These are phyloP conservation scores for Penicillium desertorum DNA, from an alignment of 495 filamentous ascomycete species.

Conservation along the genomic window DNA sequence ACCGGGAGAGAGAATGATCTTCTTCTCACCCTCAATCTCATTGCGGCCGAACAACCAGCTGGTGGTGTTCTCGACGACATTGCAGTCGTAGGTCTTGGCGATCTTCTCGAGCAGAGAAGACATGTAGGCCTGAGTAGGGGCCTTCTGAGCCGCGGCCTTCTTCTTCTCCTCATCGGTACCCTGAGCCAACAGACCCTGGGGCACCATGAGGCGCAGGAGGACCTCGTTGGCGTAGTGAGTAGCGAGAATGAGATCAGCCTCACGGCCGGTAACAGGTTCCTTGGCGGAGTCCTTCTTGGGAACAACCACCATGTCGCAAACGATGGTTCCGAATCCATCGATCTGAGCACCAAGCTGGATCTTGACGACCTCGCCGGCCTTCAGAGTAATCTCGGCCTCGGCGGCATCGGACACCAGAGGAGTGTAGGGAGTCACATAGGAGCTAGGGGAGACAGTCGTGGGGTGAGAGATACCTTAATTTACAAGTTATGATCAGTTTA, in stretches of 20 bases:
- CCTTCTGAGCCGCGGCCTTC: slow-evolving; percentile 79
- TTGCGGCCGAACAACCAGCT: slow-evolving; percentile 94
- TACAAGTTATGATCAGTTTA: slow-evolving; percentile 22
- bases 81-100: slow-evolving; percentile 85
- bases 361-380: slow-evolving; percentile 84
- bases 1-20: slow-evolving; percentile 88
- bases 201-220: slow-evolving; percentile 84
- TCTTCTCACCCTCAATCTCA: slow-evolving; percentile 97
- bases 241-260: slow-evolving; percentile 85
- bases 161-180: slow-evolving; percentile 92
- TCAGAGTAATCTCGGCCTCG: slow-evolving; percentile 75
- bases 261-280: slow-evolving; percentile 64
- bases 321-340: slow-evolving; percentile 93
- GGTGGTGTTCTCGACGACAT: slow-evolving; percentile 93
- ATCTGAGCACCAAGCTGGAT: slow-evolving; percentile 98
- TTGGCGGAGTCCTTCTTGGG: slow-evolving; percentile 54
- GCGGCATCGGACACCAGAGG: slow-evolving; percentile 80
- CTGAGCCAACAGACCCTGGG: slow-evolving; percentile 76
- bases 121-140: slow-evolving; percentile 79
- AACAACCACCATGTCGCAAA: slow-evolving; percentile 87
- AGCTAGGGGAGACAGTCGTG: slow-evolving; percentile 90
- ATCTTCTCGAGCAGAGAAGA: slow-evolving; percentile 87
- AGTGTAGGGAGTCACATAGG: slow-evolving; percentile 95
- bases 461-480: slow-evolving; percentile 80
- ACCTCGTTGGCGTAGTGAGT: slow-evolving; percentile 96